Evolutionary conservation across 495 filamentous ascomycete species (phyloP).

Genomic region (Elasticomyces elasticus): DNA sequence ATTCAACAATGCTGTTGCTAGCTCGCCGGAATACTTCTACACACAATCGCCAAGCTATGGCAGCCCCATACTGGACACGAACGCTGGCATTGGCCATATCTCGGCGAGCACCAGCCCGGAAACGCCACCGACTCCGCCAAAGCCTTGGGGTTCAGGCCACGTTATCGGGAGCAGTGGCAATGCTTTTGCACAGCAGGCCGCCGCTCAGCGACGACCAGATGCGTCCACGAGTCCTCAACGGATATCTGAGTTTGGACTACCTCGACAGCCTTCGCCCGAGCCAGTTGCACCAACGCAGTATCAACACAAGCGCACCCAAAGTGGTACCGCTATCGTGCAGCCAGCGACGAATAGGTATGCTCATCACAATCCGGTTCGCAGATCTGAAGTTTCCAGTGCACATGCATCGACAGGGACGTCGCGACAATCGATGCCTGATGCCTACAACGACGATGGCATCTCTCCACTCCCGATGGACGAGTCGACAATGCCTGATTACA

Average conservation of each 20-base stretch:
- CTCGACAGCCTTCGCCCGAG: neutral
- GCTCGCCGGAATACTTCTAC: constrained; percentile 17
- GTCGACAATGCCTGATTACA: neutral
- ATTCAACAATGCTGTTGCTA: constrained; percentile 63
- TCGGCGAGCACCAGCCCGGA: constrained; percentile 10
- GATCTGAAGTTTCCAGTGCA: neutral
- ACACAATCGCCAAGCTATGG: constrained; percentile 12
- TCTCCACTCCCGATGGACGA: neutral
- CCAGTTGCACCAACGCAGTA: neutral
- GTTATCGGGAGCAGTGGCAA: constrained; percentile 3
- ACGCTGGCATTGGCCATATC: constrained; percentile 29
- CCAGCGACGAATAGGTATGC: constrained; percentile 16
- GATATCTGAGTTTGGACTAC: neutral
- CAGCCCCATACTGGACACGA: constrained; percentile 24
- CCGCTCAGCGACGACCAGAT: neutral
- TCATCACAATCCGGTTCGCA: constrained; percentile 8
- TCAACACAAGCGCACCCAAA: constrained; percentile 16
- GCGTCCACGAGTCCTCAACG: neutral
- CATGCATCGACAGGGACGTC: neutral
- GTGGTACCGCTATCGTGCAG: constrained; percentile 12
- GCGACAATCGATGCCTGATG: neutral
- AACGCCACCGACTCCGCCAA: neutral
- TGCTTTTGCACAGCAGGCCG: constrained; percentile 18
- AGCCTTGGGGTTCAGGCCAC: neutral
- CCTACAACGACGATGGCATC: neutral